Conservation (phyloP, 305 asterid genomes). For the Fraxinus baroniana region DNA sequence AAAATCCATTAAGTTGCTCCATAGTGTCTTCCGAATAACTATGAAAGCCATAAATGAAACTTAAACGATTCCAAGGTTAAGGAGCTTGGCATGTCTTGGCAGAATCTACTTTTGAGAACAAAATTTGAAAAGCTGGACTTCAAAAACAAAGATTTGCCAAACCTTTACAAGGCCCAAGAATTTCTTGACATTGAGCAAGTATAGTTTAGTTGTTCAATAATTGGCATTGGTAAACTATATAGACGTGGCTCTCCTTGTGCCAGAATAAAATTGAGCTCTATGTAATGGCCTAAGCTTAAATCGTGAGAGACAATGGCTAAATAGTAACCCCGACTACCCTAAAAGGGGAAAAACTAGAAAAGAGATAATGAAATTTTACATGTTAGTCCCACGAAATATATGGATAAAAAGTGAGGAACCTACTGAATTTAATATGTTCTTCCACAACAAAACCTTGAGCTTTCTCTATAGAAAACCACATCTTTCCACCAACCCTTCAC, state of each 20-base stretch:
- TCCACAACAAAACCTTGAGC: neutral
- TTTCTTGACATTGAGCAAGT: neutral
- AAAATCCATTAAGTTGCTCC: too few species aligned
- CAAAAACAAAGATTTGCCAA: neutral
- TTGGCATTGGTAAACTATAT: neutral
- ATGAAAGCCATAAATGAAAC: too few species aligned
- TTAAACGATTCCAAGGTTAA: too few species aligned
- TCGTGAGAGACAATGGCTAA: neutral
- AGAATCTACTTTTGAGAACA: neutral
- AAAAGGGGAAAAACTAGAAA: neutral
- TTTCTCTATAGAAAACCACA: neutral
- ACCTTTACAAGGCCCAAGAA: neutral
- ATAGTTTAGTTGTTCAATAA: neutral
- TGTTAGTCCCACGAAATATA: neutral
- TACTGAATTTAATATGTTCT: neutral
- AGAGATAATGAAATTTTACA: neutral
- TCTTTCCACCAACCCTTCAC: neutral
- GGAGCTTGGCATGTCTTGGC: neutral
- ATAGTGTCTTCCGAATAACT: too few species aligned
- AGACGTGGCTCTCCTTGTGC: neutral
- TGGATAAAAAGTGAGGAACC: neutral
- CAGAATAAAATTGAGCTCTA: neutral
- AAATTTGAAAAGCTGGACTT: neutral
- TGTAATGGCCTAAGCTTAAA: neutral
- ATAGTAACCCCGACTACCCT: neutral